Conservation (phyloP, 208 protist genomes). For the Plasmodiophora brassicae region DNA sequence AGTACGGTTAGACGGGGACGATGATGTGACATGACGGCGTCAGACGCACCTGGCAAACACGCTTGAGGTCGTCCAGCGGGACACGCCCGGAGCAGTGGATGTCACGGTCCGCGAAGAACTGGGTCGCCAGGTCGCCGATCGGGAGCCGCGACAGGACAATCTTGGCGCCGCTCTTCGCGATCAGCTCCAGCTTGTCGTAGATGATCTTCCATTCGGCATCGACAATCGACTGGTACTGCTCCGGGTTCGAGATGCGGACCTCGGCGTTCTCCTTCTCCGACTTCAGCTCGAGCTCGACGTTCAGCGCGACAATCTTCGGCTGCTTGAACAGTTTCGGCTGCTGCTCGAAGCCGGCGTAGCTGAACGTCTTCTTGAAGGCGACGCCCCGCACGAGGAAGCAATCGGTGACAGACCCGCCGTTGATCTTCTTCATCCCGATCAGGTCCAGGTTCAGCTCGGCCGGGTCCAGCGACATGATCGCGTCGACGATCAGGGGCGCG, state of each 20-base stretch:
- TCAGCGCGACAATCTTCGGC: constrained; percentile 96
- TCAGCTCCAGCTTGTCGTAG: constrained; percentile 99
- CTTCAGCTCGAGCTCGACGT: constrained; percentile 99
- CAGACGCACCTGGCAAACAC: constrained; percentile 46
- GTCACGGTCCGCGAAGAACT: constrained; percentile 99
- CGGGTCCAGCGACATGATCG: constrained; percentile 89
- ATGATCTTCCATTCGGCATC: constrained; percentile 99
- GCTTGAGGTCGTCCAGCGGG: constrained; percentile 81
- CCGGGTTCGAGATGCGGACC: constrained; percentile 65
- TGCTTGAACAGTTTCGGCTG: constrained; percentile 75
- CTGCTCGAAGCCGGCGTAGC: constrained; percentile 93
- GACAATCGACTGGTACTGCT: constrained; percentile 98
- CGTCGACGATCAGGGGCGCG: constrained; percentile 95
- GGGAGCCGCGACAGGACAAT: constrained; percentile 93
- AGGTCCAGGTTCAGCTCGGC: constrained; percentile 83
- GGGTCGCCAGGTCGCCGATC: constrained; percentile 99
- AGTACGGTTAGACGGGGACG: no score
- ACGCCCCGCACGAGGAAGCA: constrained; percentile 97
- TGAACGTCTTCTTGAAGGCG: constrained; percentile 99
- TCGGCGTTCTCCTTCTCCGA: constrained; percentile 99
- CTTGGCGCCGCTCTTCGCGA: constrained; percentile 92
- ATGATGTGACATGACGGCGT: no score
- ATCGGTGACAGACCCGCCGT: constrained; percentile 94
- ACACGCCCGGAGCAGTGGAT: constrained; percentile 99
- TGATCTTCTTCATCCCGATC: constrained; percentile 99